These are phyloP conservation scores for Trichosporon sp. DNA, from an alignment of 1,284 basidiomycete species.

Conservation along the genomic window DNA sequence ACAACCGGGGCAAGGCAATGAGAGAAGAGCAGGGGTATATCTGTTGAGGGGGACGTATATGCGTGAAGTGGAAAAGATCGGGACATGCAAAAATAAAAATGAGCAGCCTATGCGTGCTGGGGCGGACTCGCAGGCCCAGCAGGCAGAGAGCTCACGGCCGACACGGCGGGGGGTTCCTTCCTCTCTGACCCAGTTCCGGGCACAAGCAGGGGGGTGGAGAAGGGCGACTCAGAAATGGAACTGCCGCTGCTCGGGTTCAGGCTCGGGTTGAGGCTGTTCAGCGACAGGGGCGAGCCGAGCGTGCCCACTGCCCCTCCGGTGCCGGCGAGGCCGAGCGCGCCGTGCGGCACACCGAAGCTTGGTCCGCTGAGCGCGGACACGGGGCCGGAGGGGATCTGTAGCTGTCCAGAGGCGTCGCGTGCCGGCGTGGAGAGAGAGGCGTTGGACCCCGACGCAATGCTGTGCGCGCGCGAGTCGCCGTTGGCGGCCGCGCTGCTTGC, in stretches of 20 bases:
- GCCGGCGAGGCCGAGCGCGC: background rate
- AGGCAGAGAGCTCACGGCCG: background rate
- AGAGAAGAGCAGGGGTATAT: background rate
- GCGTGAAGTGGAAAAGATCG: too few species aligned
- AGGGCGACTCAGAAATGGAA: background rate
- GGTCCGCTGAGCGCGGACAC: conserved; percentile 10
- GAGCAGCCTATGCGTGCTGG: background rate
- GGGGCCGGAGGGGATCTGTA: conserved; percentile 4
- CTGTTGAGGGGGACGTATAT: background rate
- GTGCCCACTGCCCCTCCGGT: too few species aligned
- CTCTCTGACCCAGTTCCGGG: background rate
- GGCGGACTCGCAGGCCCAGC: background rate
- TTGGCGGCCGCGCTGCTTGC: background rate
- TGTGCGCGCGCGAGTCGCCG: background rate
- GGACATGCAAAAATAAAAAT: background rate
- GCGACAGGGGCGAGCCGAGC: background rate
- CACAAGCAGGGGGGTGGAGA: background rate
- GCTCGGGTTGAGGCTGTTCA: conserved; percentile 2
- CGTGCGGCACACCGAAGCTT: background rate
- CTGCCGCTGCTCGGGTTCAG: conserved; percentile 6
- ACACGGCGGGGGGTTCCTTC: background rate
- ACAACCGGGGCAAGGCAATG: background rate
- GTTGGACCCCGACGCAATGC: background rate
- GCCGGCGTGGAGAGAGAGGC: background rate
- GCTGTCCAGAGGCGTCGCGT: background rate